Evolutionary conservation across 148 eudicot species (phyloP).

Genomic region (Drosera capensis): DNA sequence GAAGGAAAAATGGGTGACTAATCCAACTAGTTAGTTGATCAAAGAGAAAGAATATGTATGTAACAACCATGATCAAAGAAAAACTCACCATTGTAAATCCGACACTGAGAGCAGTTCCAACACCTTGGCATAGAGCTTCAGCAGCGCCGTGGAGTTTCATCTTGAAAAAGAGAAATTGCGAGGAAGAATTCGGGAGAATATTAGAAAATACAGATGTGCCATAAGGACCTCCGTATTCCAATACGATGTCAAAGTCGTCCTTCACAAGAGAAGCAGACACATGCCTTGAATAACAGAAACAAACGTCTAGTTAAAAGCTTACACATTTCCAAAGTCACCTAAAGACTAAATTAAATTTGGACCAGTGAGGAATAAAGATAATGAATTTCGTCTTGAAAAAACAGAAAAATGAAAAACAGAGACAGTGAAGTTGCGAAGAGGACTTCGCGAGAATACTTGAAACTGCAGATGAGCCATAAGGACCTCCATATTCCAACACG

Average conservation of each 20-base stretch:
- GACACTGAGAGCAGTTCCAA: conserved; percentile 12
- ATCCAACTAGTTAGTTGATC: not conserved
- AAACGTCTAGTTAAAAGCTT: conserved; percentile 3
- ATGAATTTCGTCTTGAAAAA: too few species aligned
- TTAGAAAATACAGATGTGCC: conserved; percentile 31
- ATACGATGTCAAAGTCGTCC: conserved; percentile 30
- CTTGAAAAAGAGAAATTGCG: conserved; percentile 41
- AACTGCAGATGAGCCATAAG: conserved; percentile 25
- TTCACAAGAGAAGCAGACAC: conserved; percentile 33
- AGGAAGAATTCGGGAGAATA: conserved; percentile 14
- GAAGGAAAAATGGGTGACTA: not conserved
- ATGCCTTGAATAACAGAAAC: conserved; percentile 22
- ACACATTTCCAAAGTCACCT: too few species aligned
- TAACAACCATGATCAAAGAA: not conserved
- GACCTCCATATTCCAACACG: conserved; percentile 62
- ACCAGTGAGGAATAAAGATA: too few species aligned
- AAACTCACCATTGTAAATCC: conserved; percentile 22
- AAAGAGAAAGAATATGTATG: not conserved
- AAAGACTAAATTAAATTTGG: too few species aligned
- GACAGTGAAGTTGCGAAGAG: conserved; percentile 26
- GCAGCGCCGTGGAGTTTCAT: conserved; percentile 30
- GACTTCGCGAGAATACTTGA: conserved; percentile 21
- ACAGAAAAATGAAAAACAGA: too few species aligned
- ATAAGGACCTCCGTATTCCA: conserved; percentile 55
- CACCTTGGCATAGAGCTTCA: conserved; percentile 41